Conservation (phyloP, 2,329 filamentous ascomycete species). For the Ascochyta fabae region DNA sequence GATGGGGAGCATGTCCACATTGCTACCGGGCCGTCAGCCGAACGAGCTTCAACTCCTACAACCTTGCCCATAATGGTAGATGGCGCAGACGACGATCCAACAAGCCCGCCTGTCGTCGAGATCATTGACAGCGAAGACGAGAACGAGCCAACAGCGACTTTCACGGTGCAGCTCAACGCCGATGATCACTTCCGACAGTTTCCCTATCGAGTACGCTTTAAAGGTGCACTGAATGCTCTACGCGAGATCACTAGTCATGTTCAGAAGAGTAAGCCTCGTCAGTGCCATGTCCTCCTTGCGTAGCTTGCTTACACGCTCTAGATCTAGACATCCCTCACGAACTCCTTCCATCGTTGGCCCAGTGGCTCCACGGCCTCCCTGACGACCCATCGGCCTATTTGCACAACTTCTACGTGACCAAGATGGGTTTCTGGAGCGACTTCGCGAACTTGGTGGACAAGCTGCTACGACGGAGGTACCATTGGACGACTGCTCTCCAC, state of each 20-base stretch:
- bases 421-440: constrained; percentile 45
- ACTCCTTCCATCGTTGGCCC: constrained; percentile 32
- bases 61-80: constrained; percentile 24
- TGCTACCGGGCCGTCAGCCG: background rate
- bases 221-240: background rate
- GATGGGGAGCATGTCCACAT: constrained; percentile 20
- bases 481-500: constrained; percentile 19
- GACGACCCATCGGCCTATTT: constrained; percentile 27
- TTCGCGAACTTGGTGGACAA: constrained; percentile 37
- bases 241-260: constrained; percentile 31
- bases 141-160: constrained; percentile 12
- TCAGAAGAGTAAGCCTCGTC: constrained; percentile 29
- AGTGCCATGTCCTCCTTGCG: too few species aligned
- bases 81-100: constrained; percentile 21
- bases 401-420: constrained; percentile 35
- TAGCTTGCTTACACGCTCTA: constrained; percentile 1
- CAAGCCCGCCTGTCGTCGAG: constrained; percentile 48
- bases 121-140: constrained; percentile 47
- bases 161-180: constrained; percentile 31
- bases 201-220: constrained; percentile 28
- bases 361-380: constrained; percentile 41
- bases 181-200: constrained; percentile 43
- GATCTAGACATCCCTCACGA: constrained; percentile 14
- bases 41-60: background rate
- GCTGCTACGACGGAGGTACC: constrained; percentile 37